Conservation (phyloP, 23 red algal genomes). For the Gracilaria caudata region DNA sequence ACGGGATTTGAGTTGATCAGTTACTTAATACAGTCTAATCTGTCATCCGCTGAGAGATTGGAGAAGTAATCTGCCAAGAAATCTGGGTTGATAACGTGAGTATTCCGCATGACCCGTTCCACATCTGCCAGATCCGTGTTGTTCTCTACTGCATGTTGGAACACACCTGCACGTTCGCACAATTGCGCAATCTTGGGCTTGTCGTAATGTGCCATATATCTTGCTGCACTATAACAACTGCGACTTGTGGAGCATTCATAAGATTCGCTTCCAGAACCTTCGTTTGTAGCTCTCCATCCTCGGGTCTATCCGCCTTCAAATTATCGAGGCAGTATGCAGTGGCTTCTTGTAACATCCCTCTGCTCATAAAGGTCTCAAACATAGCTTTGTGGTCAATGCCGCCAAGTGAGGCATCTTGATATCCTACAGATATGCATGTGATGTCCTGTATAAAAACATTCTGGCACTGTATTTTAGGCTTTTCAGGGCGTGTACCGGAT, state of each 20-base stretch:
- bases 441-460: no score
- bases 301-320: slow-evolving; percentile 80
- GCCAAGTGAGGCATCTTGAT: no score
- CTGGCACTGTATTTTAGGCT: no score
- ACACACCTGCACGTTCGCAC: slow-evolving; percentile 93
- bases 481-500: no score
- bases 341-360: slow-evolving; percentile 93
- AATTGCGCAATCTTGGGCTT: slow-evolving; percentile 83
- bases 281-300: slow-evolving; percentile 93
- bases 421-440: no score
- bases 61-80: slow-evolving; percentile 90
- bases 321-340: slow-evolving; percentile 95
- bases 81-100: slow-evolving; percentile 92
- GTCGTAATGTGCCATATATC: slow-evolving; percentile 96
- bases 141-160: slow-evolving; percentile 92
- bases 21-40: slow-evolving; percentile 90
- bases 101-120: slow-evolving; percentile 91
- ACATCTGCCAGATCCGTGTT: slow-evolving; percentile 92
- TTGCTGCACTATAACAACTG: slow-evolving; percentile 93
- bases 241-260: slow-evolving; percentile 93
- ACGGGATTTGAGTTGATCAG: slow-evolving; percentile 79
- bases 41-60: slow-evolving; percentile 81
- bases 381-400: slow-evolving; percentile 85
- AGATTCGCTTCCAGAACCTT: slow-evolving; percentile 94
- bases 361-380: slow-evolving; percentile 95